Conservation (phyloP, 139 green algal species). For the Chlorella sorokiniana region DNA sequence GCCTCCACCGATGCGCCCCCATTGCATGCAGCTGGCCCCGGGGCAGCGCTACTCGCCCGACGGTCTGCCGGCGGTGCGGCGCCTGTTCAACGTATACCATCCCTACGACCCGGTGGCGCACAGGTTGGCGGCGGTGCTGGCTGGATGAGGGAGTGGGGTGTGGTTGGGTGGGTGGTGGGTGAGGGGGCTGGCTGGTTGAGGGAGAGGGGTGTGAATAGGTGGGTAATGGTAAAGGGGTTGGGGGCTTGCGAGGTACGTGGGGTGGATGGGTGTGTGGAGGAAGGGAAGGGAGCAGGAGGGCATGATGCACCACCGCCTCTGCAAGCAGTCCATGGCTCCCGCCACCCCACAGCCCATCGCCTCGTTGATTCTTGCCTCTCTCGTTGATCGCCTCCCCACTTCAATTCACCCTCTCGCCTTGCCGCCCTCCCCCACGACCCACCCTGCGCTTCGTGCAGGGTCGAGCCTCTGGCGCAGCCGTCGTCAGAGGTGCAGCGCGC, state of each 20-base stretch:
- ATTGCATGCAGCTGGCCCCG: constrained; percentile 23
- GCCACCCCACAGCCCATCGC: too few species aligned
- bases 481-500: not conserved
- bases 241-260: too few species aligned
- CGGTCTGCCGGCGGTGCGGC: constrained; percentile 57
- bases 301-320: too few species aligned
- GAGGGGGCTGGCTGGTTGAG: not conserved
- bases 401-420: not conserved
- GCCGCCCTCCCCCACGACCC: too few species aligned
- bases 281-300: too few species aligned
- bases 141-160: not conserved
- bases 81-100: constrained; percentile 79
- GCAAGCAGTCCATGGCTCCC: too few species aligned
- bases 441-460: constrained; percentile 36
- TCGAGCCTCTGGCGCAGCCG: constrained; percentile 62
- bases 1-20: too few species aligned
- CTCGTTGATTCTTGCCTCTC: too few species aligned
- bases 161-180: not conserved
- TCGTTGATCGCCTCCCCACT: too few species aligned
- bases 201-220: too few species aligned
- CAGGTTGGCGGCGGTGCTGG: constrained; percentile 5
- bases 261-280: too few species aligned
- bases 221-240: too few species aligned
- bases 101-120: constrained; percentile 71
- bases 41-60: constrained; percentile 29